Conservation (phyloP, 2,329 filamentous ascomycete species). For the Neocatenulostroma microsporum region DNA sequence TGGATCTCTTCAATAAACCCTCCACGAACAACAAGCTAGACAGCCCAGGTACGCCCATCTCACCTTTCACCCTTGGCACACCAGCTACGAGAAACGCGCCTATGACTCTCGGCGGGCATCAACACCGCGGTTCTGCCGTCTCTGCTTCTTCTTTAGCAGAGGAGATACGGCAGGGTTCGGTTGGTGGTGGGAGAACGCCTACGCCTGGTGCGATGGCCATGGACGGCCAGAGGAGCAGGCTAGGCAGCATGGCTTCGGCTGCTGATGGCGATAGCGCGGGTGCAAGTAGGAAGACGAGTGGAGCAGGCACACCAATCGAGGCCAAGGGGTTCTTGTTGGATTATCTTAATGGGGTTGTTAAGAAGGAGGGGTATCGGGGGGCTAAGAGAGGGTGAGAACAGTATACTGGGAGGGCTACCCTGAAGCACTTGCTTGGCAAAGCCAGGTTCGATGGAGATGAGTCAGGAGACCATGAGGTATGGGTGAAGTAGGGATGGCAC, state of each 20-base stretch:
- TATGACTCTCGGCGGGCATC: too few relatives aligned
- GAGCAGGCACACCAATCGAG: conserved; percentile 21
- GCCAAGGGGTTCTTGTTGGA: conserved; percentile 29
- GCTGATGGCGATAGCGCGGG: not conserved
- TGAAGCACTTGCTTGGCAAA: too few relatives aligned
- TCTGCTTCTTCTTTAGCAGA: too few relatives aligned
- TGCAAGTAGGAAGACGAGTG: conserved; percentile 7
- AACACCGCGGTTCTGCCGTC: too few relatives aligned
- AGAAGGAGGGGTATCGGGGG: conserved; percentile 21
- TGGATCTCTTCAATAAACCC: conserved; percentile 24
- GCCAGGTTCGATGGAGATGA: too few relatives aligned
- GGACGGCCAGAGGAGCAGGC: not conserved
- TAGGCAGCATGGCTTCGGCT: conserved; percentile 1
- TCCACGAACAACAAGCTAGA: conserved; percentile 4
- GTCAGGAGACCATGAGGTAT: too few relatives aligned
- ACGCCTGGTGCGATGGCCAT: too few relatives aligned
- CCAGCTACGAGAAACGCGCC: conserved; percentile 12
- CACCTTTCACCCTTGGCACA: conserved; percentile 26
- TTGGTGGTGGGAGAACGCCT: too few relatives aligned
- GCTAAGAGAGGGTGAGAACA: not conserved
- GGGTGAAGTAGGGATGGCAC: too few relatives aligned
- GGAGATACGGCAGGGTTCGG: too few relatives aligned
- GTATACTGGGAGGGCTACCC: too few relatives aligned
- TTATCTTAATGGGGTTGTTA: conserved; percentile 30
- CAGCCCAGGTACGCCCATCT: conserved; percentile 25